A percentile compares a stretch with the other conserved stretches of the same genome.
phyloP scores from a whole-genome alignment of 345 rosid species.

The Pseudoturritis turrita region DNA sequence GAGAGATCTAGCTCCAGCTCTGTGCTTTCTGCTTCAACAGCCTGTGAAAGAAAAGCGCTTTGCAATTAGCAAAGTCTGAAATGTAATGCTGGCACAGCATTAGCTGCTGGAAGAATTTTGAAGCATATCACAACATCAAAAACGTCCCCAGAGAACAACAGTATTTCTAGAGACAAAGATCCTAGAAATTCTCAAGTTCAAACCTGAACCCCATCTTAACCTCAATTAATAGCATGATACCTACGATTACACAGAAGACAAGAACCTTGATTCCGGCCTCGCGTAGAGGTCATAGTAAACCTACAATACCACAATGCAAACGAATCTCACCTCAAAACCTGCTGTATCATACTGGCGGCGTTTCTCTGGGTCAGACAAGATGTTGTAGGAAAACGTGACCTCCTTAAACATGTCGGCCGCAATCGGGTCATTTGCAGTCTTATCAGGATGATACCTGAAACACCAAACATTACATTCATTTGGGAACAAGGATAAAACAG shows the following conservation, averaged over 20 bases:
- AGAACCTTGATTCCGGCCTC: not conserved
- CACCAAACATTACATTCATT: not conserved
- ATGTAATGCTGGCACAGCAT: not conserved
- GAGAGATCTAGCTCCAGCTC: conserved; percentile 98
- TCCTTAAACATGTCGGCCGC: conserved; percentile 95
- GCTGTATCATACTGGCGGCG: conserved; percentile 83
- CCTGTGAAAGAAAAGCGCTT: conserved; percentile 40
- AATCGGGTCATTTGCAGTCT: conserved; percentile 86
- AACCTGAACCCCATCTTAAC: not conserved
- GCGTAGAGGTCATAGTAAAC: not conserved
- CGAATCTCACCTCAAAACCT: conserved; percentile 86
- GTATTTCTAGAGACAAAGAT: not conserved
- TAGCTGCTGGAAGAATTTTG: not conserved
- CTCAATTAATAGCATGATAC: not conserved
- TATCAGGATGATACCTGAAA: conserved; percentile 98
- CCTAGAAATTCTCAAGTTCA: not conserved
- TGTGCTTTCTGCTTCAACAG: conserved; percentile 86
- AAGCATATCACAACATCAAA: not conserved
- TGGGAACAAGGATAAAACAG: not conserved
- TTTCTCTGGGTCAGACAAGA: conserved; percentile 88
- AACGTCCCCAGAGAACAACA: not conserved
- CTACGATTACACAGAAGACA: not conserved
- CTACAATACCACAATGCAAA: not conserved
- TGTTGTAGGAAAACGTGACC: conserved; percentile 87
- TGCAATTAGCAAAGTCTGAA: conserved; percentile 3